phyloP scores from a whole-genome alignment of 805 yeast genomes.

The Jamesozyma piceae region DNA sequence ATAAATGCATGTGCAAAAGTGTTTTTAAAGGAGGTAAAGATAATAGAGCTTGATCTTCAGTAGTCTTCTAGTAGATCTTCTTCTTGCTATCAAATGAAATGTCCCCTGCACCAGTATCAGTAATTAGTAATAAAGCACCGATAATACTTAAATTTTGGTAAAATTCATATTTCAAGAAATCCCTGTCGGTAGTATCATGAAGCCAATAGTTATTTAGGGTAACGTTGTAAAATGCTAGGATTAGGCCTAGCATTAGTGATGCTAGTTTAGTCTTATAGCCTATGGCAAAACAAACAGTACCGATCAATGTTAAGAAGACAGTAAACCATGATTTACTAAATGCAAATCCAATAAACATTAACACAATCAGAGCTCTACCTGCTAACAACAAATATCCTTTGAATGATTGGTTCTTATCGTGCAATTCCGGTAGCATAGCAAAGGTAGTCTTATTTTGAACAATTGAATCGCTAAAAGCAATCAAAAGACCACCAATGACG shows the following conservation, averaged over 20 bases:
- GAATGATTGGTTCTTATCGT: slow-evolving; percentile 47
- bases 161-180: slow-evolving; percentile 83
- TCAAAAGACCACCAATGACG: slow-evolving; percentile 83
- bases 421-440: slow-evolving; percentile 45
- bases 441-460: slow-evolving; percentile 60
- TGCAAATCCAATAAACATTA: slow-evolving; percentile 79
- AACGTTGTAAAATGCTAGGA: slow-evolving; percentile 68
- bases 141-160: slow-evolving; percentile 91
- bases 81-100: slow-evolving; percentile 91
- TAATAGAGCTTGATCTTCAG: no score
- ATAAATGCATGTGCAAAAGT: no score
- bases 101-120: slow-evolving; percentile 94
- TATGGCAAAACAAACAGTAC: slow-evolving; percentile 71
- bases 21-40: no score
- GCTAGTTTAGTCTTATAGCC: slow-evolving; percentile 91
- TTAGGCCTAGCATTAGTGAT: slow-evolving; percentile 59
- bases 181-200: slow-evolving; percentile 61
- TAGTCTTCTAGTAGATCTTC: slow-evolving; percentile 73
- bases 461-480: slow-evolving; percentile 80
- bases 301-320: slow-evolving; percentile 57
- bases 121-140: slow-evolving; percentile 85
- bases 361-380: slow-evolving; percentile 79
- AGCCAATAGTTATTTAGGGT: slow-evolving; percentile 85
- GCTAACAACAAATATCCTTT: slow-evolving; percentile 79
- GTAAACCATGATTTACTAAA: slow-evolving; percentile 65